Conservation (phyloP, 768 basidiomycete species). For the Wakefieldia striispora region DNA sequence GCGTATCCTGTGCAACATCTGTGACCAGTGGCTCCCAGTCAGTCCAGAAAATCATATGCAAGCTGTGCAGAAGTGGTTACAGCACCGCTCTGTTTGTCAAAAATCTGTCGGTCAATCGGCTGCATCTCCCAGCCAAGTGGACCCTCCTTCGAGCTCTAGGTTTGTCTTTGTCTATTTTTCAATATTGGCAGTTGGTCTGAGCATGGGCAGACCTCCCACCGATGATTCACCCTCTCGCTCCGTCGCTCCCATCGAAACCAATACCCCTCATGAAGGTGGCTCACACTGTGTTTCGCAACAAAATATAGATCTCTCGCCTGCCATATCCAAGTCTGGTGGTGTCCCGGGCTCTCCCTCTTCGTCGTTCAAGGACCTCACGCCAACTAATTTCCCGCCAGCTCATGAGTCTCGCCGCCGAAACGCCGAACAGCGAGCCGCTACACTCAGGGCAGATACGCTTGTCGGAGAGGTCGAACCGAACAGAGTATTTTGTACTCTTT, state of each 20-base stretch:
- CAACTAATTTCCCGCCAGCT: slow-evolving; percentile 51
- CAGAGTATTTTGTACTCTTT: slow-evolving; percentile 70
- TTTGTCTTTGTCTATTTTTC: slow-evolving; percentile 9
- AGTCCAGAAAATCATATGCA: slow-evolving; percentile 56
- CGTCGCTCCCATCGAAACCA: slow-evolving; percentile 23
- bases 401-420: slow-evolving; percentile 71
- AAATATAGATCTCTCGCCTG: slow-evolving; percentile 4
- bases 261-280: slow-evolving; percentile 23
- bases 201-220: slow-evolving; percentile 4
- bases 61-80: slow-evolving; percentile 64
- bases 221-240: slow-evolving; percentile 32
- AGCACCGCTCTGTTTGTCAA: slow-evolving; percentile 58
- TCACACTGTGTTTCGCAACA: slow-evolving; percentile 16
- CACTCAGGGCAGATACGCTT: slow-evolving; percentile 61
- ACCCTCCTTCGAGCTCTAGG: slow-evolving; percentile 26
- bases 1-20: slow-evolving; percentile 64
- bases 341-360: slow-evolving; percentile 32
- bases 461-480: slow-evolving; percentile 72
- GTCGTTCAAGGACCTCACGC: slow-evolving; percentile 58
- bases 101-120: slow-evolving; percentile 25
- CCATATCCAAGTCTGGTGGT: slow-evolving; percentile 14
- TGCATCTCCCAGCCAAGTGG: slow-evolving; percentile 10
- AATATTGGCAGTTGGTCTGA: neutral
- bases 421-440: slow-evolving; percentile 76
- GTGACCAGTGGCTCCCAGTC: slow-evolving; percentile 66